Evolutionary conservation across 805 yeast genomes (phyloP).

Genomic region (Debaryomyces hansenii): DNA sequence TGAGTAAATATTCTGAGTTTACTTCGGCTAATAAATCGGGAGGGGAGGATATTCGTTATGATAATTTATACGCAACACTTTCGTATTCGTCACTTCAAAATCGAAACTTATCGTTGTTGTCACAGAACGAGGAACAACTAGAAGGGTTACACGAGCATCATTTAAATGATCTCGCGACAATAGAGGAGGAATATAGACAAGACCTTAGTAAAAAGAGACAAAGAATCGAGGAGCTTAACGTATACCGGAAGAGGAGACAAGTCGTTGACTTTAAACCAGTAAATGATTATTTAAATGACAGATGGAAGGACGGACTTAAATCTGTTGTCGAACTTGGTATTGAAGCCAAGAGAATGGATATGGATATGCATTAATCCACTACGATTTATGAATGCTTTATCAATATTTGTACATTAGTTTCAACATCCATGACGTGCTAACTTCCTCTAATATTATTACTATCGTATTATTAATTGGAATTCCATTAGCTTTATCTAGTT

Average conservation of each 20-base stretch:
- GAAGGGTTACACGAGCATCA: constrained; percentile 33
- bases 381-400: not conserved
- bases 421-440: not conserved
- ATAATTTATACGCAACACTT: constrained; percentile 34
- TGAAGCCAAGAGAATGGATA: constrained; percentile 21
- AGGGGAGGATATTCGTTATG: constrained; percentile 16
- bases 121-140: constrained; percentile 37
- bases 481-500: too few relatives aligned
- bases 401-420: not conserved
- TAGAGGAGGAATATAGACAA: constrained; percentile 17
- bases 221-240: constrained; percentile 43
- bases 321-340: constrained; percentile 35
- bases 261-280: constrained; percentile 41
- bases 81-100: constrained; percentile 41
- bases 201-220: constrained; percentile 38
- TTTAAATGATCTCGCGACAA: constrained; percentile 22
- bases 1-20: constrained; percentile 26
- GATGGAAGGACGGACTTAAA: constrained; percentile 53
- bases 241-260: constrained; percentile 45
- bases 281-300: constrained; percentile 42
- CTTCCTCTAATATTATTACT: too few relatives aligned
- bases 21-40: constrained; percentile 10
- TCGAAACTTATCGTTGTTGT: constrained; percentile 37
- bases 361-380: constrained; percentile 4
- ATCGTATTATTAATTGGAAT: too few relatives aligned